Evolutionary conservation across 2,329 filamentous ascomycete species (phyloP), one percentile per base, ranked within the genome.

Genomic region (Ophiostoma pallidulum): DNA sequence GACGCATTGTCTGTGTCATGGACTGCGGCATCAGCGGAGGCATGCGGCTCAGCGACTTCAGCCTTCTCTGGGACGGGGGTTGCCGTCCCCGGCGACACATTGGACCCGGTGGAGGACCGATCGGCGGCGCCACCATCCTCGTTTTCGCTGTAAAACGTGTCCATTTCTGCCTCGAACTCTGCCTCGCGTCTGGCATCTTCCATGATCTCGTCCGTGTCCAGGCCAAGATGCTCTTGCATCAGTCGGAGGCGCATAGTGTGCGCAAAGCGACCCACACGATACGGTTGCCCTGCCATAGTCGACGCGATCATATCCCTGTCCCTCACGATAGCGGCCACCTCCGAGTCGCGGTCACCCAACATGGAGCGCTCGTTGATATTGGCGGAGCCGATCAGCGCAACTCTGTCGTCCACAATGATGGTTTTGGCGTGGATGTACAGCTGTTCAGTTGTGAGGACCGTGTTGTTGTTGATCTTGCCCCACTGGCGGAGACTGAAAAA

Each of bases 331-430:
- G 90, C 84, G 5, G 91, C 92, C 53, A 86, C 81, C 65, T 98
- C 92, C 0, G 91, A 96, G 64, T 98, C 92, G 58, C 92, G 80
- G 41, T 79, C 84, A 8, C 92, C 92, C 52, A 96, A 66, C 88
- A 97, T 89, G 7, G 91, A 97, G 39, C 92, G 82, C 65, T 98
- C 92, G 59, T 98, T 98, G 71, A 98, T 97, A 62, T 98, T 98
- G 45, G 92, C 92, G 39, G 91, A 97, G 16, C 92, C 92, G 57
- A 98, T 98, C 52, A 98, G 81, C 18, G 84, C 91, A 49, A 92
- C 80, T 29, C 91, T 80, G 60, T 98, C 92, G 63, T 98, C 92
- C 4, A 95, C 91, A 48, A 98, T 77, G 73, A 97, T 97, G 55
- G 85, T 85, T 67, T 98, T 98, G 52, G 92, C 92, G 60, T 98